Base-by-base conservation (phyloP, 2,329 filamentous ascomycete species). In the Nannizziopsis arthrosporioides region DNA sequence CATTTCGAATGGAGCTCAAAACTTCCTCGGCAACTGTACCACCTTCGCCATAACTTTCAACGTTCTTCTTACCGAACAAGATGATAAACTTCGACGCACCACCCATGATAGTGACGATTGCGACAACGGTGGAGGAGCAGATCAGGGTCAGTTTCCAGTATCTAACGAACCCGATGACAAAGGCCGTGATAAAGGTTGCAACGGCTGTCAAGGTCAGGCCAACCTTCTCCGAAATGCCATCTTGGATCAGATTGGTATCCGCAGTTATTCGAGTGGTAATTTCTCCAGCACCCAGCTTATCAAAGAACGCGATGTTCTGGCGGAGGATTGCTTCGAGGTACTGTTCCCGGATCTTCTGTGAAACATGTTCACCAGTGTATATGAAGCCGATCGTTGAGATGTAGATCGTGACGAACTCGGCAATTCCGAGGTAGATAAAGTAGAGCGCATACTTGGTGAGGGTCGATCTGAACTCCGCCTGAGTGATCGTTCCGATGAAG, bases 111-210 rank as follows among this genome's bases (percentile, higher is more conserved):
- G 85, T 53, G n/a, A 86, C 66, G 43, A 96, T 78, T 1, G 87
- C 85, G 38, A 90, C 71, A 53, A 96, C 81, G 1, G 85, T 87
- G 0, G 85, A 90, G 18, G 80, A 75, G 35, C 94, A 75, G 56
- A 98, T 95, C 44, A 95, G 69, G 0, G 92, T 92, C 54, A 96
- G 72, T 66, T 92, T 94, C 85, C 90, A 95, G 66, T 84, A 93
- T 59, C 85, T 85, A 65, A 90, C 68, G 63, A 94, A 96, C 2
- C 84, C 87, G 55, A 98, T 90, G 48, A 95, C 72, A 55, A 94
- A 94, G 12, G 88, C 87, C 0, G 89, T 81, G 48, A 94, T 69
- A 60, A 96, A 96, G 7, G 86, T 89, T 1, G 88, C 80, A 3
- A 88, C 43, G 10, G 85, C 85, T 11, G 81, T 79, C 48, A 94